Conservation (phyloP, 1,139 yeast species). For the Diutina neorugosa region DNA sequence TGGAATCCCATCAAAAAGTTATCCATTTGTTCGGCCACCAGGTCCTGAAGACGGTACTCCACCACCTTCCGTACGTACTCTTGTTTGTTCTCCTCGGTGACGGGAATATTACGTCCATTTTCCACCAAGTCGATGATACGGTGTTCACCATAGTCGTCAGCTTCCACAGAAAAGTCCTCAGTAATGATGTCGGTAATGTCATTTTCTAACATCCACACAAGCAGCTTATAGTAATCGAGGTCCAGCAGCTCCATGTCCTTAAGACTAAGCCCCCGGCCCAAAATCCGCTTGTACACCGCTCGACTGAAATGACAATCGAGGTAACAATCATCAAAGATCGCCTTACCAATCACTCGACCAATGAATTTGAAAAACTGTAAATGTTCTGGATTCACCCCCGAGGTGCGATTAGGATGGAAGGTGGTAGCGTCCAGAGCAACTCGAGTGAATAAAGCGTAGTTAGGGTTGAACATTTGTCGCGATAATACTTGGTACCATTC, state of each 20-base stretch:
- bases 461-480: slow-evolving; percentile 93
- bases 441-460: slow-evolving; percentile 85
- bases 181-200: slow-evolving; percentile 93
- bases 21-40: slow-evolving; percentile 82
- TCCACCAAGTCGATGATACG: slow-evolving; percentile 70
- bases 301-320: slow-evolving; percentile 93
- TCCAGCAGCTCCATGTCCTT: slow-evolving; percentile 95
- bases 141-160: slow-evolving; percentile 91
- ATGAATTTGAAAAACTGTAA: slow-evolving; percentile 86
- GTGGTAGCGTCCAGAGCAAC: slow-evolving; percentile 89
- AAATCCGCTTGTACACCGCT: slow-evolving; percentile 81
- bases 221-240: slow-evolving; percentile 80
- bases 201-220: slow-evolving; percentile 94
- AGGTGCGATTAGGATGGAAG: slow-evolving; percentile 89
- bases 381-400: slow-evolving; percentile 90
- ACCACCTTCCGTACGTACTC: slow-evolving; percentile 82
- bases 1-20: slow-evolving; percentile 82
- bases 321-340: slow-evolving; percentile 77
- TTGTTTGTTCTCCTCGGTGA: slow-evolving; percentile 81
- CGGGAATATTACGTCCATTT: slow-evolving; percentile 73
- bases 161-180: slow-evolving; percentile 90
- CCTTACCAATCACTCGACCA: slow-evolving; percentile 91
- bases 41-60: slow-evolving; percentile 72
- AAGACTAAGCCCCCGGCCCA: slow-evolving; percentile 71
- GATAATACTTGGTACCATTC: slow-evolving; percentile 97